Evolutionary conservation across 768 basidiomycete genomes (phyloP).

Genomic region (Macrolepiota albuminosa): DNA sequence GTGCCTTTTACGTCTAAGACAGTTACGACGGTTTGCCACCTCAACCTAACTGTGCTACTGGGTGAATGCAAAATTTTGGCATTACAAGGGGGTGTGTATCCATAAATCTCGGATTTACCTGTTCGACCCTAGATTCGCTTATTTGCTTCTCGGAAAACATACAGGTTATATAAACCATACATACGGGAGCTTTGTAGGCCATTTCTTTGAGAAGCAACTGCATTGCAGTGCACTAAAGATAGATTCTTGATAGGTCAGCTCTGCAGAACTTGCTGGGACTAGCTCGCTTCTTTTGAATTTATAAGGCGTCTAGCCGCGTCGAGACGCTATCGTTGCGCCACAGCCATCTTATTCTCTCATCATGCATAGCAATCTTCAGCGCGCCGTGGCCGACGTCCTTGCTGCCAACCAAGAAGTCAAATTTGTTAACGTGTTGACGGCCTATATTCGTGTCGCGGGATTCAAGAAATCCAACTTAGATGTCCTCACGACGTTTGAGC

Average conservation of each 20-base stretch:
- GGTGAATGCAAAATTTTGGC: background rate
- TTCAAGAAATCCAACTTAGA: constrained; percentile 11
- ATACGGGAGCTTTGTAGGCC: background rate
- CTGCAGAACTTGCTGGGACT: background rate
- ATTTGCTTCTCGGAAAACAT: background rate
- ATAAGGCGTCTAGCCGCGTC: background rate
- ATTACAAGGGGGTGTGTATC: background rate
- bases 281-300: background rate
- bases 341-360: background rate
- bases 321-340: background rate
- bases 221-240: too few relatives aligned
- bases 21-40: background rate
- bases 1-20: background rate
- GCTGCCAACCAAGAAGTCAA: constrained; percentile 15
- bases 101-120: background rate
- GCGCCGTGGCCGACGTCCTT: constrained; percentile 17
- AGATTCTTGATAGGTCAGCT: background rate
- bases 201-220: background rate
- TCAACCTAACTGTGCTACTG: background rate
- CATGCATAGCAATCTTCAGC: constrained; percentile 19
- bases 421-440: constrained; percentile 14
- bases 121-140: background rate
- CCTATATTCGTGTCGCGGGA: constrained; percentile 15
- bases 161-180: background rate
- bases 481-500: constrained; percentile 14